These are phyloP conservation scores for Epichloe typhina DNA, from an alignment of 2,329 filamentous ascomycete species.

Conservation along the genomic window DNA sequence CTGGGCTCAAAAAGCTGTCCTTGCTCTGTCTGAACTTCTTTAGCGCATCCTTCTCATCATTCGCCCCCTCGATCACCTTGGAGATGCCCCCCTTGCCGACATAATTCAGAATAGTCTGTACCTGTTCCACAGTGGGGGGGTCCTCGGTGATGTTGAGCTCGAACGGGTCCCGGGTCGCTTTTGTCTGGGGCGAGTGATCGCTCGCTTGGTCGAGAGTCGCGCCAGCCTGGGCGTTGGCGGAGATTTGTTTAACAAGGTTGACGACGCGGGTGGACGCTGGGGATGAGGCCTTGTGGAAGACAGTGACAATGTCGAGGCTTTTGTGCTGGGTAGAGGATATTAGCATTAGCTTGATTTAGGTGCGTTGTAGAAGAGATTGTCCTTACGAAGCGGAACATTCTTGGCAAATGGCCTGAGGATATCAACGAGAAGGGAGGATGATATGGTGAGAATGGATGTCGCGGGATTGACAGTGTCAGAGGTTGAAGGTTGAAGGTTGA, in stretches of 20 bases:
- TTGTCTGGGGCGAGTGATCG: conserved; percentile 47
- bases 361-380: background rate
- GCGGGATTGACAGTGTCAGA: background rate
- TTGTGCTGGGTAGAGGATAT: conserved; percentile 45
- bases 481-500: no score
- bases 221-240: conserved; percentile 51
- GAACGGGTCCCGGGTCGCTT: conserved; percentile 51
- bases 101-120: conserved; percentile 75
- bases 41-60: conserved; percentile 62
- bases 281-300: conserved; percentile 78
- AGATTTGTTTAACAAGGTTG: conserved; percentile 67
- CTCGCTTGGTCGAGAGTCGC: conserved; percentile 65
- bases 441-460: no score
- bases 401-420: background rate
- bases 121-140: conserved; percentile 71
- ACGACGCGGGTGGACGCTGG: conserved; percentile 61
- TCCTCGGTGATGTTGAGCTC: conserved; percentile 75
- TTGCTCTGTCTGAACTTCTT: conserved; percentile 60
- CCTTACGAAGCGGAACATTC: conserved; percentile 15
- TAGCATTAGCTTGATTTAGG: background rate
- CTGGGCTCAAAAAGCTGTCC: conserved; percentile 57
- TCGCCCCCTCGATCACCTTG: conserved; percentile 59
- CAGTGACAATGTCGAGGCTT: conserved; percentile 79
- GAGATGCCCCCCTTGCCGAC: conserved; percentile 48
- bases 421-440: background rate